Evolutionary conservation across 371 early-diverging fungal species (phyloP).

Genomic region (Syncephalastrum racemosum): DNA sequence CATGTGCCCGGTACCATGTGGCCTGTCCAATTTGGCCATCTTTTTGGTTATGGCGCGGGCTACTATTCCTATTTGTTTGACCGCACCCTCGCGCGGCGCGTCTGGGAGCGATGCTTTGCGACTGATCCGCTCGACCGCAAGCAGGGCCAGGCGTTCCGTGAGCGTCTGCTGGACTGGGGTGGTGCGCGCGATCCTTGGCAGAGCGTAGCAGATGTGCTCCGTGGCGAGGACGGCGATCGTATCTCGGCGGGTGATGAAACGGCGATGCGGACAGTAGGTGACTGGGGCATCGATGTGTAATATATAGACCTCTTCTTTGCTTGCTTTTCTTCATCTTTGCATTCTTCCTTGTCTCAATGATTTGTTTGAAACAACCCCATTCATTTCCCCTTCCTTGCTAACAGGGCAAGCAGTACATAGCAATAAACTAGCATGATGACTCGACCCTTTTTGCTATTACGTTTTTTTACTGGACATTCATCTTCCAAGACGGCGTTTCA

Average conservation of each 20-base stretch:
- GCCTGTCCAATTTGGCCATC: slow-evolving; percentile 91
- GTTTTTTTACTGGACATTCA: too few relatives aligned
- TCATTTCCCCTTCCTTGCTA: too few relatives aligned
- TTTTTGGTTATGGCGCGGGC: slow-evolving; percentile 89
- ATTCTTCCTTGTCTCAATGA: too few relatives aligned
- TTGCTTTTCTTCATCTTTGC: too few relatives aligned
- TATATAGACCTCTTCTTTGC: too few relatives aligned
- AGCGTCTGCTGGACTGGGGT: slow-evolving; percentile 85
- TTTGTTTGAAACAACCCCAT: too few relatives aligned
- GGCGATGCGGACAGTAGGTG: slow-evolving; percentile 76
- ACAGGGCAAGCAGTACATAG: too few relatives aligned
- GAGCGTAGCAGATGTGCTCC: slow-evolving; percentile 69
- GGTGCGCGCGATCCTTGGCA: slow-evolving; percentile 93
- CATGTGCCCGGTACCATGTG: slow-evolving; percentile 74
- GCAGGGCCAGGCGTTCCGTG: slow-evolving; percentile 64
- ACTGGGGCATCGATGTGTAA: slow-evolving; percentile 65
- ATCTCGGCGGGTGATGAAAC: slow-evolving; percentile 61
- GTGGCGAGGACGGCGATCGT: slow-evolving; percentile 57
- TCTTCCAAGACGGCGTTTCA: too few relatives aligned
- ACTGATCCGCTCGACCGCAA: slow-evolving; percentile 54
- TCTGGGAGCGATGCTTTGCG: slow-evolving; percentile 75
- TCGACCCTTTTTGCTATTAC: too few relatives aligned
- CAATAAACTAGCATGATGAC: too few relatives aligned
- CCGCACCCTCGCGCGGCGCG: slow-evolving; percentile 73
- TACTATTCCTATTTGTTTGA: slow-evolving; percentile 95